A percentile compares a stretch with the other conserved stretches of the same genome.
These are phyloP conservation scores for Cryptosporidium baileyi DNA, from an alignment of 169 alveolate species.

Conservation along the genomic window DNA sequence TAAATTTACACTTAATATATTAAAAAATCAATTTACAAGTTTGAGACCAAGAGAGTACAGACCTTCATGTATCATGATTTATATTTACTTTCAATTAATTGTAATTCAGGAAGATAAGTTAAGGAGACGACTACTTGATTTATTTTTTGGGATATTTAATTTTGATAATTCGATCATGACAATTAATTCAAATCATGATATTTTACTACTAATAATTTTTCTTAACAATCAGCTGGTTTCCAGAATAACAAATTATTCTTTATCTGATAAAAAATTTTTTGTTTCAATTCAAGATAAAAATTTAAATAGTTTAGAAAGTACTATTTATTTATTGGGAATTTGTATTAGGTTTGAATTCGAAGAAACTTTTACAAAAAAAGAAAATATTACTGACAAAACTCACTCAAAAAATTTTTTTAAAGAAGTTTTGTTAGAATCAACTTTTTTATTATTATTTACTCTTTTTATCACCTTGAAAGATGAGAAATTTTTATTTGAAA, in stretches of 20 bases:
- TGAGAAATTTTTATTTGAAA: no score
- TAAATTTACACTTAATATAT: not conserved
- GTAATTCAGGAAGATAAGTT: not conserved
- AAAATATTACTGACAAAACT: not conserved
- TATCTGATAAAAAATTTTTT: not conserved
- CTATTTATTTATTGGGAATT: not conserved
- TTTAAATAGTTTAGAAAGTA: not conserved
- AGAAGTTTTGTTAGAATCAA: no score
- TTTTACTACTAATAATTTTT: not conserved
- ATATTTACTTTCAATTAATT: slow-evolving; percentile 4
- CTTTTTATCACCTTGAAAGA: no score
- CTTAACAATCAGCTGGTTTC: not conserved
- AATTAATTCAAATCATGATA: not conserved
- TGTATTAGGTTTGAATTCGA: not conserved
- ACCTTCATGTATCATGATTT: slow-evolving; percentile 1
- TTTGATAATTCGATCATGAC: not conserved
- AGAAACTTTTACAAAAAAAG: not conserved
- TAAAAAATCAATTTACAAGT: not conserved
- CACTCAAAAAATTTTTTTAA: not conserved
- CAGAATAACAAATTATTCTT: not conserved
- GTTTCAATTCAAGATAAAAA: not conserved
- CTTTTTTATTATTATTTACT: no score
- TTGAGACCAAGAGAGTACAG: slow-evolving; percentile 10
- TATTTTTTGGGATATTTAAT: not conserved
- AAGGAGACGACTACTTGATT: not conserved